phyloP scores from a whole-genome alignment of 2,329 filamentous ascomycete species.

The Trichophyton equinum region DNA sequence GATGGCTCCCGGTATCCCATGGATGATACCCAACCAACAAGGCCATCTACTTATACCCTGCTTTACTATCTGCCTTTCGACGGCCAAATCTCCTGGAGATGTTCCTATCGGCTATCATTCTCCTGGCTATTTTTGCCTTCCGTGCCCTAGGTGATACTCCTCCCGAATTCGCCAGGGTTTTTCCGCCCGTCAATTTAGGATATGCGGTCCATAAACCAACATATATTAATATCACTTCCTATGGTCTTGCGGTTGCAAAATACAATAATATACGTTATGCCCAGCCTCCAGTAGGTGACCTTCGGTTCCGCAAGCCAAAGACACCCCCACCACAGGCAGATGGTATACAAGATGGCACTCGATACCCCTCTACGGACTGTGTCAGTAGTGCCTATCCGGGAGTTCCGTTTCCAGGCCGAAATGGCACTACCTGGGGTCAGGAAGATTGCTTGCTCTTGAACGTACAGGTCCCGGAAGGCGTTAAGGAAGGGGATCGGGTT shows the following conservation, averaged over 20 bases:
- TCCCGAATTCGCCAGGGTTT: not conserved
- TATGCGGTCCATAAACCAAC: conserved; percentile 6
- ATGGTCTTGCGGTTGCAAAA: conserved; percentile 1
- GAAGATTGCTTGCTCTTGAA: conserved; percentile 12
- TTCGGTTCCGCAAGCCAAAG: conserved; percentile 6
- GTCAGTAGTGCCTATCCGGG: conserved; percentile 4
- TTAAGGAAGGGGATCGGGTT: conserved; percentile 5
- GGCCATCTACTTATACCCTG: not conserved
- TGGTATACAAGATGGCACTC: conserved; percentile 5
- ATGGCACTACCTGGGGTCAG: conserved; percentile 8
- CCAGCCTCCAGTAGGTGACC: conserved; percentile 4
- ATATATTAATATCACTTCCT: not conserved
- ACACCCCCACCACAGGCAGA: not conserved
- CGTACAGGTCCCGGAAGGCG: conserved; percentile 8
- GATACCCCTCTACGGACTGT: not conserved
- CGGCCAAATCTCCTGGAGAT: not conserved
- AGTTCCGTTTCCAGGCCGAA: conserved; percentile 3
- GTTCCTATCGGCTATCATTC: not conserved
- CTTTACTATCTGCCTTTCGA: not conserved
- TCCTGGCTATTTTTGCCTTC: not conserved
- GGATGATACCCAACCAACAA: not conserved
- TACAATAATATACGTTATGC: conserved; percentile 12
- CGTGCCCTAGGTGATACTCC: not conserved
- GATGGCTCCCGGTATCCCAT: not conserved
- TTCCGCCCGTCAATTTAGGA: conserved; percentile 2